A percentile compares a stretch with the other conserved stretches of the same genome.
Conservation (phyloP, 257 asterid species). For the Jasminum sambac region DNA sequence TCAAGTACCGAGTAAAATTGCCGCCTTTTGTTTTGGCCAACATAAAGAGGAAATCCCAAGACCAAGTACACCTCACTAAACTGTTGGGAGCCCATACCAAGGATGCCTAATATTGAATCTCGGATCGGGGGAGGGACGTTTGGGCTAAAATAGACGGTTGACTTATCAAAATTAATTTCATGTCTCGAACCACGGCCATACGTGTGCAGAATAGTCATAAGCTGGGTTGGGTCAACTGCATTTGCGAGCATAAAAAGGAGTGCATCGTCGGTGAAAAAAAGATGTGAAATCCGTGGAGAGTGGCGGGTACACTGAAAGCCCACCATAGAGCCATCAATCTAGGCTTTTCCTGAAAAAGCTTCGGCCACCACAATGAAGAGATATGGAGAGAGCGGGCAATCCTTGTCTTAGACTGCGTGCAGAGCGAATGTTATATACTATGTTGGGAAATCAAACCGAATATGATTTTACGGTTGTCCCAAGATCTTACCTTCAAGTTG, state of each 20-base stretch:
- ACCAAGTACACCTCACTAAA: not conserved
- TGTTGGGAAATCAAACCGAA: too few species aligned
- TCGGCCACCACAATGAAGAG: not conserved
- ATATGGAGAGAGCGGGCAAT: not conserved
- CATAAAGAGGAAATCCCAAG: not conserved
- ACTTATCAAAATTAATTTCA: too few species aligned
- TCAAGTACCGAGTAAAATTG: not conserved
- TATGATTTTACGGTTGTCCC: too few species aligned
- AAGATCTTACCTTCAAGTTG: too few species aligned
- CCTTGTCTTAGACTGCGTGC: not conserved
- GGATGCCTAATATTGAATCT: too few species aligned
- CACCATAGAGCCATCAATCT: too few species aligned
- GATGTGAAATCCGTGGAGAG: not conserved
- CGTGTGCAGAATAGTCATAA: too few species aligned
- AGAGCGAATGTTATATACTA: not conserved
- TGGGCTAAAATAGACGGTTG: not conserved
- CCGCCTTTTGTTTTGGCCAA: not conserved
- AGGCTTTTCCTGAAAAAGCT: not conserved
- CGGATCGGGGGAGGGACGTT: not conserved
- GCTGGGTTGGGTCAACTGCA: too few species aligned
- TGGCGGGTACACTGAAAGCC: not conserved
- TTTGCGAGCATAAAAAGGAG: too few species aligned
- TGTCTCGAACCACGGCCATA: too few species aligned
- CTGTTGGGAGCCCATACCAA: too few species aligned
- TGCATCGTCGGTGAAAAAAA: too few species aligned